Base-by-base conservation (phyloP, 352 stramenopile species). In the Phytopythium sindhum region DNA sequence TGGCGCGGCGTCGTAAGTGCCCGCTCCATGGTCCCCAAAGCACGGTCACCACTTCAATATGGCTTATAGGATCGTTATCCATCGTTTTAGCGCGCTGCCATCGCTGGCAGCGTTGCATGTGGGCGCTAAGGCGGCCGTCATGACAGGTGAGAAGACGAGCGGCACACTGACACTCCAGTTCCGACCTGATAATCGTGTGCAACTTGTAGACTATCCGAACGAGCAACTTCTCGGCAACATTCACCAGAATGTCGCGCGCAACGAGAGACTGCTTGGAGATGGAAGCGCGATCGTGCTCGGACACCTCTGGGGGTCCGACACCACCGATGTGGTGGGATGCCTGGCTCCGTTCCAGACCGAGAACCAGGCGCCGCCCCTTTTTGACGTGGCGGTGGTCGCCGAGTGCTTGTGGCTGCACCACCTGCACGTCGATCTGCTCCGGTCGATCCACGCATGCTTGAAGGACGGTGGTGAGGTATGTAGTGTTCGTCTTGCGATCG, bases 401-500 rank as follows among this genome's bases (percentile, higher is more conserved):
- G 77, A 86, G 60, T 86, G 77, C 60, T 54, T 86, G 19, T 86
- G 74, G 77, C 60, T 86, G 11, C 77, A 86, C 63, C 61, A 81
- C 31, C 59, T 81, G 65, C 74, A 84, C 24, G 67, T 73, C 26
- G 71, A 84, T 42, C 63, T 86, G 5, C 62, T 83, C 2, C 69
- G 66, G 51, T 86, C 73, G 0, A 86, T 86, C 12, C 57, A 78
- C 41, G 42, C 61, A 37, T 86, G 74, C 24, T 57, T 86, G 41
- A 33, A 54, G 6, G 55, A 56, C 23, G 39, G 48, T 28, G 77
- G 74, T 41, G 70, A 77, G 67, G 74, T 82, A 48, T 45, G 60
- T 21, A 19, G 3, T 29, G 15, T 48, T 24, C 24, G 35, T 24
- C 19, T 24, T 48, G 17, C 23, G 41, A 39, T 55, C 17, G 0